Conservation (phyloP, 495 filamentous ascomycete species). For the Daldinia vernicosa region DNA sequence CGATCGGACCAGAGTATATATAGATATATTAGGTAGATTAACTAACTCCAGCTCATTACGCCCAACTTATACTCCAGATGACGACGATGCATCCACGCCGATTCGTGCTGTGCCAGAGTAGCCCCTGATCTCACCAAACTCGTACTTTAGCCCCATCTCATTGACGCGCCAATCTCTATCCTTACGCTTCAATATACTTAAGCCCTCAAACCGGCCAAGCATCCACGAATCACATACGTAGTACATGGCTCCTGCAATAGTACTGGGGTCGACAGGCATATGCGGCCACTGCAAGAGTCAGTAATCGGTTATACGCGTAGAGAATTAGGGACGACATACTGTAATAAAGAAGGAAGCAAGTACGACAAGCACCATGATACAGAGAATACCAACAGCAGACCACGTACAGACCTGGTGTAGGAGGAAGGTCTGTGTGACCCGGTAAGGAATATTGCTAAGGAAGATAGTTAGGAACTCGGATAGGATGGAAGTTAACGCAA, state of each 20-base stretch:
- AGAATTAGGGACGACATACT: neutral
- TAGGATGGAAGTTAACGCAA: constrained; percentile 48
- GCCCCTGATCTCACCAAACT: constrained; percentile 34
- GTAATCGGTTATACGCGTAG: neutral
- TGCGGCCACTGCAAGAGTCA: constrained; percentile 33
- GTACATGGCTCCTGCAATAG: constrained; percentile 46
- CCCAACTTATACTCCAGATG: constrained; percentile 13
- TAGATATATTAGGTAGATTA: constrained; percentile 4
- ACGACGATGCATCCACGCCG: constrained; percentile 35
- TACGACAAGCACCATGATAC: constrained; percentile 49
- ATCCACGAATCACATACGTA: constrained; percentile 48
- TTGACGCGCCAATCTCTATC: constrained; percentile 38
- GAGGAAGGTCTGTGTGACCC: constrained; percentile 47
- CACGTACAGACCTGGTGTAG: constrained; percentile 48
- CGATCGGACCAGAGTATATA: neutral
- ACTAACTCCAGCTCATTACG: neutral
- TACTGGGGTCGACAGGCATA: constrained; percentile 47
- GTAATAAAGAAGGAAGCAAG: constrained; percentile 42
- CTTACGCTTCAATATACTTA: constrained; percentile 37
- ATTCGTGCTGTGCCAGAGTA: constrained; percentile 21
- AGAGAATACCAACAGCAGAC: constrained; percentile 48
- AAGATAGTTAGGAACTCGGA: constrained; percentile 52
- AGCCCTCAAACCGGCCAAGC: constrained; percentile 41
- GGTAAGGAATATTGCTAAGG: constrained; percentile 52
- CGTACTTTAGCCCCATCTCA: constrained; percentile 39